phyloP scores from a whole-genome alignment of 306 rosid species.

The Sphenostylis stenocarpa region DNA sequence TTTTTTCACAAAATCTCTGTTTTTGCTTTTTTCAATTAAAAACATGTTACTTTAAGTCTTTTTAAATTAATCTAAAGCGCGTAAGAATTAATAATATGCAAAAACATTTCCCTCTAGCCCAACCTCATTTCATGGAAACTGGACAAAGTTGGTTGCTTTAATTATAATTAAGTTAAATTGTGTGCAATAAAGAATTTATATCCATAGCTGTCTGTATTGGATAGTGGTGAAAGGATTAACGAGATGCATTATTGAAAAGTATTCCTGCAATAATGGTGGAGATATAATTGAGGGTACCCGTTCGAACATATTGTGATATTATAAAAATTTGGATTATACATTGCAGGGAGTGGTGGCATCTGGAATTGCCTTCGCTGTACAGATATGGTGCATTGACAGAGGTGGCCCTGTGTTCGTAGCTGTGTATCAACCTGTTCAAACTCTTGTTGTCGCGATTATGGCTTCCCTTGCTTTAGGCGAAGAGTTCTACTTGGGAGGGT shows the following conservation, averaged over 20 bases:
- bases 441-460: conserved; percentile 95
- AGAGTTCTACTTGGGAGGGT: conserved; percentile 97
- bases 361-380: conserved; percentile 97
- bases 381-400: conserved; percentile 99
- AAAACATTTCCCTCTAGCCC: not conserved
- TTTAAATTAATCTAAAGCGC: not conserved
- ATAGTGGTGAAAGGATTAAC: conserved; percentile 27
- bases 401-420: conserved; percentile 99
- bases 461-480: conserved; percentile 95
- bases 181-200: not conserved
- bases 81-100: not conserved
- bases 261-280: conserved; percentile 33
- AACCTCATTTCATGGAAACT: not conserved
- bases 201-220: conserved; percentile 3
- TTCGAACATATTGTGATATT: not conserved
- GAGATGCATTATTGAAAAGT: conserved; percentile 32
- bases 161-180: not conserved
- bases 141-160: not conserved
- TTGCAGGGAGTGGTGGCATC: conserved; percentile 98
- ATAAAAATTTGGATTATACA: not conserved
- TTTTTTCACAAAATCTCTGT: not conserved
- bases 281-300: conserved; percentile 10
- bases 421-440: conserved; percentile 98
- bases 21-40: no score
- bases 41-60: no score